Base-by-base conservation (phyloP, 208 protist species). In the Vickermania ingenoplastis region DNA sequence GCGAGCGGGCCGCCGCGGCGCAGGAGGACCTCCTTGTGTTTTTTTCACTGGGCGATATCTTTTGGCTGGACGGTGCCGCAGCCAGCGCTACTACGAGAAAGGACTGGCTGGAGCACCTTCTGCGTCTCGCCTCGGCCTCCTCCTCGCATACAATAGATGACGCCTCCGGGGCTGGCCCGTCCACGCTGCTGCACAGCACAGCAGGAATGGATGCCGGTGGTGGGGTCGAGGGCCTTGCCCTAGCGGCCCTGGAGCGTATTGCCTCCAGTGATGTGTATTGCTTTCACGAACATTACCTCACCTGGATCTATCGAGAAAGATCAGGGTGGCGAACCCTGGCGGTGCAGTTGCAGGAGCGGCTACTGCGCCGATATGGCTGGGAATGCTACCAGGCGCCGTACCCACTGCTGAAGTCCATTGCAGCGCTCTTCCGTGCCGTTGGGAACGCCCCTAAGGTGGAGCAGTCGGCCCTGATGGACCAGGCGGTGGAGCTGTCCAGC, bases 401-500 rank as follows among this genome's bases (percentile, higher is more conserved):
- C 36, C 36, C 36, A 17, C 36, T 45, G 36, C 36, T 45, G 36
- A 45, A 45, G 36, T n/a, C n/a, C n/a, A n/a, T n/a, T n/a, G n/a
- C n/a, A n/a, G 36, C 17, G 36, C 36, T 45, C 36, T 45, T 17
- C 36, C 11, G 7, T 17, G 36, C 36, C 36, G 7, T 45, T 45
- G 36, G 36, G 11, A 45, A 7, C 36, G 17, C 36, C 36, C 36
- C 11, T 17, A 7, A 17, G 36, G 36, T 7, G 11, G 36, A 45
- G 36, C 36, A 45, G 36, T 45, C 11, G 11, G 36, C 36, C 36
- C 36, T n/a, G 54, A 41, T 65, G n/a, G 60, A 53, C 21, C 71
- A 76, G 27, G 73, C 81, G 11, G 69, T 62, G 27, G 61, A 77
- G 25, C 52, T 92, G 63, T 26, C 87, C 26, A 71, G 80, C 14